These are phyloP conservation scores for Umbelopsis ramanniana DNA, from an alignment of 192 early-diverging fungal genomes.

Conservation along the genomic window DNA sequence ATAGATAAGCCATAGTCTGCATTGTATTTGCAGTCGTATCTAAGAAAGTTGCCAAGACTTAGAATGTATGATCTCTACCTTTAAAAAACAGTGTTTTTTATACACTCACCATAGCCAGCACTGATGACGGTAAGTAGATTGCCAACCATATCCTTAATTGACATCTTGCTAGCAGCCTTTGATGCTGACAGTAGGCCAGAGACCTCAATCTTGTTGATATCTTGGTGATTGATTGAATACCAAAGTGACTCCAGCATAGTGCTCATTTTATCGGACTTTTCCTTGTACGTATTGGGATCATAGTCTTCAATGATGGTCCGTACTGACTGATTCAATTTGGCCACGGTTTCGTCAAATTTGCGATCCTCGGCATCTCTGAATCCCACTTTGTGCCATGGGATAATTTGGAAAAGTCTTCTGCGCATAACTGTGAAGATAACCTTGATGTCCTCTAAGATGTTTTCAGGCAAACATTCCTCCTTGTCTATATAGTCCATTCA, in stretches of 20 bases:
- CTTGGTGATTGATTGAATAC: not conserved
- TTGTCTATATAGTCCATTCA: not conserved
- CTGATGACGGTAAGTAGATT: conserved; percentile 23
- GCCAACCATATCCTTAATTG: conserved; percentile 8
- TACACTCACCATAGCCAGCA: conserved; percentile 25
- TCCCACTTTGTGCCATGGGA: conserved; percentile 5
- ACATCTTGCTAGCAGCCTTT: conserved; percentile 20
- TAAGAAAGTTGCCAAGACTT: not conserved
- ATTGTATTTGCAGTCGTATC: conserved; percentile 26
- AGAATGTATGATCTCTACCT: not conserved
- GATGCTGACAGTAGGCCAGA: not conserved
- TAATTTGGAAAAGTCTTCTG: not conserved
- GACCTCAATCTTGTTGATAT: not conserved
- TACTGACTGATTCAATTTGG: not conserved
- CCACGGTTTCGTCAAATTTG: not conserved
- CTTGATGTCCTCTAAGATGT: conserved; percentile 5
- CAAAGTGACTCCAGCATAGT: conserved; percentile 25
- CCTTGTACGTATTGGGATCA: conserved; percentile 1
- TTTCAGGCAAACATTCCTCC: conserved; percentile 14
- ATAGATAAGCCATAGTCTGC: not conserved
- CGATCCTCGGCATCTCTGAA: conserved; percentile 8
- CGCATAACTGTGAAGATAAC: conserved; percentile 1
- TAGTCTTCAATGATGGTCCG: not conserved
- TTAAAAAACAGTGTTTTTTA: not conserved
- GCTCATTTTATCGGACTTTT: conserved; percentile 15